Evolutionary conservation across 2,329 filamentous ascomycete genomes (phyloP), one percentile per base, ranked within the genome.

Genomic region (Colletotrichum ledebouriae): DNA sequence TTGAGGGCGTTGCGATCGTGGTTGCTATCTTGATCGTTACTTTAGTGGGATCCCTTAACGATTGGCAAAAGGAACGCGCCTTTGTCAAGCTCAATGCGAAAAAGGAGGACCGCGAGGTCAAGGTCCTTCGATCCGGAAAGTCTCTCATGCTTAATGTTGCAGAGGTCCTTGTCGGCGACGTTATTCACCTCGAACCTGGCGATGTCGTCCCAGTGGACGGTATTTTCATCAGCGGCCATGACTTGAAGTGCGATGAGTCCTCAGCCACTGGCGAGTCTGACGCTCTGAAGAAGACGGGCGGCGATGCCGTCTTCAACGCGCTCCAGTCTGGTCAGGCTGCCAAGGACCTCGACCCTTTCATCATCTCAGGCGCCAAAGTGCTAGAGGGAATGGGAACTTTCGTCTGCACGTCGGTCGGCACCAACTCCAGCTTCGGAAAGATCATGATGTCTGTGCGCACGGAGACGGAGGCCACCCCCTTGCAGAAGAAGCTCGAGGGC

Each of bases 241-340:
- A 78, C 3, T 73, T 85, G 67, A 83, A 90, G 76, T 93, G 90
- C 73, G 91, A 93, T 72, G 91, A 93, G 74, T 92, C 90, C 3
- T 92, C 90, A 11, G 89, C 89, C 1, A 93, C 91, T 29, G 91
- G 91, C 71, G 91, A 93, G 78, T 92, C 90, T 0, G 90, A 93
- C 73, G 85, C 90, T 58, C 86, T 92, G 76, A 90, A 88, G 77
- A 93, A 93, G 79, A 87, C 85, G 0, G 76, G 82, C 5, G 89
- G 85, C 12, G 82, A 87, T 11, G 84, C 87, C 55, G 89, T 89
- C 56, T 88, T 86, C 79, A 78, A 84, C 46, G 82, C 82, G 10
- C 82, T 91, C 13, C 80, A 84, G 53, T 79, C 83, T 29, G 82
- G 80, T 42, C 81, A 83, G 20, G 81, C 73, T 11, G 71, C 73